Base-by-base conservation (phyloP, 768 basidiomycete genomes). In the Tricholoma matsutake region DNA sequence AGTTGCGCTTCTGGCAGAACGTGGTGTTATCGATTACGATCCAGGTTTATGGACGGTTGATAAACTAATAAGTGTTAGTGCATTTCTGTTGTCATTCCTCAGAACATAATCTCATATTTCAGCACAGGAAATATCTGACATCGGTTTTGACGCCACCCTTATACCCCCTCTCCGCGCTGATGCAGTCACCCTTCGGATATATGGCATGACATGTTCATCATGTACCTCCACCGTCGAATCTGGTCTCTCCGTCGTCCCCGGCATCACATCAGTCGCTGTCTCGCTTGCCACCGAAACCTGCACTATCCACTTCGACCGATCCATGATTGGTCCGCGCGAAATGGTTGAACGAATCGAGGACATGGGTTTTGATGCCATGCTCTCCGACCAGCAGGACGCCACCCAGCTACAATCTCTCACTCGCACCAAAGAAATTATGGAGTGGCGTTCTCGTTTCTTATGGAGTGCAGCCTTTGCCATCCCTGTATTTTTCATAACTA, bases 1-100 rank as follows among this genome's bases (percentile, higher is more conserved):
- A 70, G 95, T 99, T n/a, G 96, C 96, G 22, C 82, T 99, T n/a
- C 83, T 99, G 25, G 94, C 97, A 11, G 96, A 99, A 73, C 87
- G 96, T 13, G 96, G 88, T 3, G 83, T 93, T 51, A 78, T 99
- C 64, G 94, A 96, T 71, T 99, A 90, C 68, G 94, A 98, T 67
- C 86, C 92, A 1, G 69, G 76, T 0, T 69, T 77, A n/a, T 99
- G 97, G 97, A 83, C 81, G 34, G 75, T 85, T 8, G 91, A 87
- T 52, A 94, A 91, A 71, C 83, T 99, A 57, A 79, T 93, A 34
- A 82, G 78, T 56, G 92, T 93, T 65, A 60, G 88, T 78, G 49
- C 18, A 57, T 32, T 64, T 31, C 41, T 22, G 2, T 25, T 37
- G 55, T 20, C n/a, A 37, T 39, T 57, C 10, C 7, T n/a, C 14